These are phyloP conservation scores for Trichophyton verrucosum DNA, from an alignment of 2,329 filamentous ascomycete species.

Conservation along the genomic window DNA sequence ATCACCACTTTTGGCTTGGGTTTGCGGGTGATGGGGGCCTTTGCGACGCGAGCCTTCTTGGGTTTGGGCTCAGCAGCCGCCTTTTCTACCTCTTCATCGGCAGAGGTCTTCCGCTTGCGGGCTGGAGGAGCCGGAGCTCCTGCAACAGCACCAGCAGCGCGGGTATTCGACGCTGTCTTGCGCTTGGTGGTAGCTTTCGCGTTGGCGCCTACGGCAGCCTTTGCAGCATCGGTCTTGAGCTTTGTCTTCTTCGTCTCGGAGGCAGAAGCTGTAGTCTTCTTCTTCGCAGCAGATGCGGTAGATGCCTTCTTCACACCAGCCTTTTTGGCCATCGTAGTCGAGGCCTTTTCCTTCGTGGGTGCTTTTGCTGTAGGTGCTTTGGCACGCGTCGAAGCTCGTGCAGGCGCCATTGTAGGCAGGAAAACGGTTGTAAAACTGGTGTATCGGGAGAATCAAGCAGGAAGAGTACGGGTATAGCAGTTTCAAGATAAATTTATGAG, in stretches of 20 bases:
- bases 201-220: not conserved
- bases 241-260: conserved; percentile 5
- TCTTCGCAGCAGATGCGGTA: not conserved
- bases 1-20: conserved; percentile 32
- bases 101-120: conserved; percentile 5
- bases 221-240: conserved; percentile 3
- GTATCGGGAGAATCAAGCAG: not conserved
- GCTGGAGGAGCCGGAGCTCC: conserved; percentile 17
- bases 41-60: conserved; percentile 16
- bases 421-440: not conserved
- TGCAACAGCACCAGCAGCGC: not conserved
- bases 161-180: not conserved
- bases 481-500: not conserved
- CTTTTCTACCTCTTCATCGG: conserved; percentile 14
- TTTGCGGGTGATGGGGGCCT: conserved; percentile 6
- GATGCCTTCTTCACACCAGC: conserved; percentile 4
- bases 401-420: conserved; percentile 1
- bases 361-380: conserved; percentile 1
- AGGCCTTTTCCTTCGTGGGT: not conserved
- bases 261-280: conserved; percentile 4
- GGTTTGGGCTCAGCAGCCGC: conserved; percentile 8
- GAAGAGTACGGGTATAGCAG: not conserved
- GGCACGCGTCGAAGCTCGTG: conserved; percentile 1
- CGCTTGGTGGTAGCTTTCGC: conserved; percentile 3
- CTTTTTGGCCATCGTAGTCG: conserved; percentile 3